These are phyloP conservation scores for Pueraria montana DNA, from an alignment of 306 rosid species.

Conservation along the genomic window DNA sequence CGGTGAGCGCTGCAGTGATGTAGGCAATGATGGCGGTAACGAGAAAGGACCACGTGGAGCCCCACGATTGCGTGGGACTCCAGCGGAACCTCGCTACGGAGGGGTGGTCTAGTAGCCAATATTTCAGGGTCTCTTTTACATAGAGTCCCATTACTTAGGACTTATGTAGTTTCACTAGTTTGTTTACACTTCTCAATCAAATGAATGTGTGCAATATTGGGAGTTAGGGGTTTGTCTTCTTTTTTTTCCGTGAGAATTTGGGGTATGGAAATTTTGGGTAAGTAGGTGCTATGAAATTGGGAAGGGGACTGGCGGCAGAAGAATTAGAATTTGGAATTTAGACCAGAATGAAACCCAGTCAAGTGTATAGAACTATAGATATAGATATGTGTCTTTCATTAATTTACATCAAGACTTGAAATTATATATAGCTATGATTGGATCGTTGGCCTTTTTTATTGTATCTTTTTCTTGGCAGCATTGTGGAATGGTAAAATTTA, in stretches of 20 bases:
- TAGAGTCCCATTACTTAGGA: constrained; percentile 22
- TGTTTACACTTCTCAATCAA: too few relatives aligned
- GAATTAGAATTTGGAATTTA: too few relatives aligned
- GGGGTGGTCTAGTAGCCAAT: constrained; percentile 68
- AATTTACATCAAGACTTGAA: background rate
- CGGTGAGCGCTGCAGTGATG: constrained; percentile 43
- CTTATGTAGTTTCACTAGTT: background rate
- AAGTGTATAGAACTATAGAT: background rate
- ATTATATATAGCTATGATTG: background rate
- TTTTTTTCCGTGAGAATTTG: too few relatives aligned
- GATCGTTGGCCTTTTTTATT: too few relatives aligned
- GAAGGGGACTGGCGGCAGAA: too few relatives aligned
- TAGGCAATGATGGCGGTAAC: constrained; percentile 56
- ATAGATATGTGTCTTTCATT: too few relatives aligned
- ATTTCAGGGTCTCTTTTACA: constrained; percentile 12
- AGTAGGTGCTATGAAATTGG: too few relatives aligned
- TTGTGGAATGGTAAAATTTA: too few relatives aligned
- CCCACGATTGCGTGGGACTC: constrained; percentile 71
- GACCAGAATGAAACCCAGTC: background rate
- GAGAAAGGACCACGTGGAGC: constrained; percentile 72
- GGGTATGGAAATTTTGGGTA: too few relatives aligned
- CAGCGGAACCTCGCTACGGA: constrained; percentile 61
- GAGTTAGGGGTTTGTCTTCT: too few relatives aligned
- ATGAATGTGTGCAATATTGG: too few relatives aligned
- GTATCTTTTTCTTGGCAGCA: background rate